Percentiles rank a stretch among this genome's conserved stretches.
These are phyloP conservation scores for Gossypium trilobum DNA, from an alignment of 441 rosid genomes.

Conservation along the genomic window DNA sequence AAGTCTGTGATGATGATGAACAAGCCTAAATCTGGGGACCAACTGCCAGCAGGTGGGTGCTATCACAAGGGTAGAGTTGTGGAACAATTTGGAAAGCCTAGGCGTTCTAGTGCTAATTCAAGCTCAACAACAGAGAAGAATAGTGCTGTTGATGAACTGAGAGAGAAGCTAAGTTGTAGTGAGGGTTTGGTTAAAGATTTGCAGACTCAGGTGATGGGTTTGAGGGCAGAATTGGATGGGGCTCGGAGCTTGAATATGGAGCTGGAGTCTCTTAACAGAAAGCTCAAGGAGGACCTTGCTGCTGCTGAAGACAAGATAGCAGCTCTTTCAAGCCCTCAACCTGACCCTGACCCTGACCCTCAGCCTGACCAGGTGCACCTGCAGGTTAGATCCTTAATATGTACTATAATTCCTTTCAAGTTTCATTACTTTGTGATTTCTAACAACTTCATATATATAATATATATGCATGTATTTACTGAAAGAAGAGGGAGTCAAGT, in stretches of 20 bases:
- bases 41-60: slow-evolving; percentile 25
- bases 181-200: slow-evolving; percentile 54
- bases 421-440: slow-evolving; percentile 5
- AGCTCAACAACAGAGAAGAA: slow-evolving; percentile 20
- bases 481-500: slow-evolving; percentile 31
- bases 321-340: slow-evolving; percentile 25
- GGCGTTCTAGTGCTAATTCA: slow-evolving; percentile 24
- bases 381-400: neutral
- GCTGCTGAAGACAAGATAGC: slow-evolving; percentile 54
- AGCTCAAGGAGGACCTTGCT: slow-evolving; percentile 52
- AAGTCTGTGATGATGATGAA: slow-evolving; percentile 31
- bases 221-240: slow-evolving; percentile 52
- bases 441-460: neutral
- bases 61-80: slow-evolving; percentile 33
- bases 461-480: neutral
- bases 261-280: slow-evolving; percentile 42
- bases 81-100: slow-evolving; percentile 51
- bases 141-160: slow-evolving; percentile 32
- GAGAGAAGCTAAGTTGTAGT: slow-evolving; percentile 38
- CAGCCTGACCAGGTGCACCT: slow-evolving; percentile 29
- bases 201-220: slow-evolving; percentile 40
- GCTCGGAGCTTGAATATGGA: slow-evolving; percentile 43
- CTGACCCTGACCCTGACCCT: neutral
- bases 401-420: neutral
- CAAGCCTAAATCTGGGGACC: slow-evolving; percentile 44